Percentiles rank a stretch among this genome's conserved stretches.
These are phyloP conservation scores for Escovopsis sp. DNA, from an alignment of 2,329 filamentous ascomycete genomes.

Conservation along the genomic window DNA sequence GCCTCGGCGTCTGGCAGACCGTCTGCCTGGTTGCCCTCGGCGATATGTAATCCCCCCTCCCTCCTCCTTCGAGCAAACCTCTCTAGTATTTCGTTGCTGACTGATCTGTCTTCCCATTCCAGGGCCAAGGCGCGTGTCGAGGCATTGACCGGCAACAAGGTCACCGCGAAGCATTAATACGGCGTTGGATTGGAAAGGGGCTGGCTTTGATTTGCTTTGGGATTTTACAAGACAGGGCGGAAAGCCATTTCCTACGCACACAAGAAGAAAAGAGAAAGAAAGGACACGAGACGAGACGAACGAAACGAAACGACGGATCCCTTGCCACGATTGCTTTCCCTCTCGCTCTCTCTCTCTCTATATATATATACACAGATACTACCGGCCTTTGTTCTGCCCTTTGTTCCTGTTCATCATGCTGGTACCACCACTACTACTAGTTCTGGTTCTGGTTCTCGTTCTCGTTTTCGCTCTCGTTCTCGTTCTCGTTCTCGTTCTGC, in stretches of 20 bases:
- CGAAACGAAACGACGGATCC: not conserved
- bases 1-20: conserved; percentile 95
- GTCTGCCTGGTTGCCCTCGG: conserved; percentile 99
- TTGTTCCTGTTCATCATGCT: too few relatives aligned
- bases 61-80: not conserved
- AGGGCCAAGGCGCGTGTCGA: conserved; percentile 55
- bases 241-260: too few relatives aligned
- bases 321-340: not conserved
- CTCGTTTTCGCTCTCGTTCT: too few relatives aligned
- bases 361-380: too few relatives aligned
- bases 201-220: conserved; percentile 1
- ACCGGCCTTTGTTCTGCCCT: too few relatives aligned
- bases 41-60: conserved; percentile 59
- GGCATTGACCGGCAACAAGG: conserved; percentile 46
- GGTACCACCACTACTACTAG: too few relatives aligned
- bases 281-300: too few relatives aligned
- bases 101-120: conserved; percentile 6
- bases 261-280: not conserved
- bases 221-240: too few relatives aligned
- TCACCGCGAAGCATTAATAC: conserved; percentile 52
- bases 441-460: too few relatives aligned
- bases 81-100: conserved; percentile 11
- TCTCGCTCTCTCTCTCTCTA: too few relatives aligned
- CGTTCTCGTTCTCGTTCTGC: too few relatives aligned
- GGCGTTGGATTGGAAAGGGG: conserved; percentile 14